Base-by-base conservation (phyloP, 1,284 basidiomycete genomes). In the Pseudozyma pruni region DNA sequence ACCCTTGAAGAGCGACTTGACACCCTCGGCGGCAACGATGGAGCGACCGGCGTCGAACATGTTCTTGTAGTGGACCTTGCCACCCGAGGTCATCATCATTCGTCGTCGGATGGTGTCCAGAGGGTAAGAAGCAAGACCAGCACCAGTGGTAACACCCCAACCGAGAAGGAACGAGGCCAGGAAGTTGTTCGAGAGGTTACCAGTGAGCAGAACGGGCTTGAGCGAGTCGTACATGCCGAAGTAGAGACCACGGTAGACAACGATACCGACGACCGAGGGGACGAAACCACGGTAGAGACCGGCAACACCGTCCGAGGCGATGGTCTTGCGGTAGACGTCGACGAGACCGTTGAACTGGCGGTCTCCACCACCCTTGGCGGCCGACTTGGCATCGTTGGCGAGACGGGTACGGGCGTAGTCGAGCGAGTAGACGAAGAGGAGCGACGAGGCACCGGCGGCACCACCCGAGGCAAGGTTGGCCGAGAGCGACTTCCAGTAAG, bases 11-110 rank as follows among this genome's bases (percentile, higher is more conserved):
- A 95, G 87, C 32, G 92, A 94, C 84, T 89, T 90, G 58, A 87
- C 84, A 82, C 94, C 94, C 86, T 96, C 94, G 60, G 76, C 76
- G 88, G 93, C 93, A 83, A 89, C 88, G 78, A 95, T 83, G 82
- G 94, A 92, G 86, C 88, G 86, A 64, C 83, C 84, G 63, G 85
- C 88, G 76, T 90, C 88, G 63, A 89, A 79, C 85, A 88, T 89
- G 73, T 83, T 76, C 67, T 76, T 80, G 81, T 83, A 83, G 76
- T 83, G 81, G 46, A 78, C 67, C 59, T 68, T 69, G 45, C 72
- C 72, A 74, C 76, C 79, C 44, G 78, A 81, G 68, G 78, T 82
- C 80, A 82, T 82, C 80, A 82, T 82, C 80, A 82, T 82, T 47
- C 80, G 79, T 64, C 80, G 78, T 62, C 80, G 80, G 69, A 82